Percentiles rank a stretch among this genome's conserved stretches.
phyloP scores from a whole-genome alignment of 208 protist genomes.

The Wallacemonas rigidus region DNA sequence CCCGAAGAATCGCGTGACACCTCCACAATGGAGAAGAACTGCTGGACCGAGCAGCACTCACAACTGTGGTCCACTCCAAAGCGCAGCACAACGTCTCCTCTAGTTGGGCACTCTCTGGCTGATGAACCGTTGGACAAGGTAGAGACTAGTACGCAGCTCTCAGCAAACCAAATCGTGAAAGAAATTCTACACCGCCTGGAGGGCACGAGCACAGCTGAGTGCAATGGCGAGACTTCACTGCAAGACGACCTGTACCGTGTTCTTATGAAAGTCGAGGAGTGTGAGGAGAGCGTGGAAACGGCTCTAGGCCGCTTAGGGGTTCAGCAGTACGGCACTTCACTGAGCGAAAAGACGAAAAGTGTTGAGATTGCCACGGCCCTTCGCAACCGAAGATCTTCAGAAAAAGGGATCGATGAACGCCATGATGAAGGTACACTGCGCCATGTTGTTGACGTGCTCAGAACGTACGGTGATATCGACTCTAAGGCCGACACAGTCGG shows the following conservation, averaged over 20 bases:
- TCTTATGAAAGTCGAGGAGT: constrained; percentile 48
- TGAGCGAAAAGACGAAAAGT: not conserved
- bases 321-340: not conserved
- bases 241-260: constrained; percentile 29
- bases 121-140: not conserved
- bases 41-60: constrained; percentile 46
- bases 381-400: not conserved
- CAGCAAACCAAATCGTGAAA: constrained; percentile 14
- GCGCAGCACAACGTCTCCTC: not conserved
- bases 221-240: not conserved
- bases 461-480: constrained; percentile 39
- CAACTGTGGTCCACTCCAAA: constrained; percentile 48
- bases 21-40: constrained; percentile 24
- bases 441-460: constrained; percentile 67
- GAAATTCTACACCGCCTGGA: constrained; percentile 33
- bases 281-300: constrained; percentile 26
- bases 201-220: not conserved
- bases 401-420: not conserved
- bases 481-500: constrained; percentile 33
- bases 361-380: not conserved
- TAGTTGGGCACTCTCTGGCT: not conserved
- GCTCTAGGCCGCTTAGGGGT: not conserved
- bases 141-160: not conserved
- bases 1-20: not conserved
- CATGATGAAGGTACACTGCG: not conserved